Percentiles rank a stretch among this genome's conserved stretches.
Conservation (phyloP, 1,284 basidiomycete genomes). For the Rhizoctonia solani region DNA sequence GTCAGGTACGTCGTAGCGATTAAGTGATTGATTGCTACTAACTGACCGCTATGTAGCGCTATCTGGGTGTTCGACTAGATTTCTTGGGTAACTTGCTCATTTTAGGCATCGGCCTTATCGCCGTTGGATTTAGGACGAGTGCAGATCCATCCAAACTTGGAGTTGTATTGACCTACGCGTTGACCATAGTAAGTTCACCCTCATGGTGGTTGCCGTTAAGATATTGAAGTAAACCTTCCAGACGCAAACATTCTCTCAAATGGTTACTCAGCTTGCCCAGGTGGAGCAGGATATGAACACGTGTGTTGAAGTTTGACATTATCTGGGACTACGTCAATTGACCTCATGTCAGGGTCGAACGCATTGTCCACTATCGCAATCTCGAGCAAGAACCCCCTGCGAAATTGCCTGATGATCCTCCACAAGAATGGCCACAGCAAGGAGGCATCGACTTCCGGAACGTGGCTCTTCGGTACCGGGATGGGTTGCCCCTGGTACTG, state of each 20-base stretch:
- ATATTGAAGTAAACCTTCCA: constrained; percentile 40
- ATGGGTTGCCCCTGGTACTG: constrained; percentile 72
- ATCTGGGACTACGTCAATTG: constrained; percentile 24
- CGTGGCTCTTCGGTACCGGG: constrained; percentile 67
- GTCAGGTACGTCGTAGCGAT: constrained; percentile 57
- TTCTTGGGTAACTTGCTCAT: constrained; percentile 74
- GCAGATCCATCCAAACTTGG: constrained; percentile 56
- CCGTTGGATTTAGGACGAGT: constrained; percentile 57
- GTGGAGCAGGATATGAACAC: constrained; percentile 55
- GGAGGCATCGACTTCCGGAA: constrained; percentile 67
- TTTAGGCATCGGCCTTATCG: constrained; percentile 72
- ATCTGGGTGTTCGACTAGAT: constrained; percentile 58
- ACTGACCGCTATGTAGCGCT: constrained; percentile 40
- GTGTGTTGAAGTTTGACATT: neutral
- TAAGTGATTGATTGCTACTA: neutral
- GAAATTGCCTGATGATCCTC: constrained; percentile 55
- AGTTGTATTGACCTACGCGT: constrained; percentile 65
- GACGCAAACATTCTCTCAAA: constrained; percentile 62
- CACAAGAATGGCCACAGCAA: constrained; percentile 64
- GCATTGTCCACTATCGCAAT: constrained; percentile 48
- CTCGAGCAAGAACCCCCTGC: constrained; percentile 40
- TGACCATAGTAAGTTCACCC: constrained; percentile 55
- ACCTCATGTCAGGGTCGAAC: constrained; percentile 48
- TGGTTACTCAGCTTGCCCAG: constrained; percentile 41
- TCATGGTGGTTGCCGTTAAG: constrained; percentile 8